Evolutionary conservation across 345 rosid species (phyloP).

Genomic region (Gossypium turneri): DNA sequence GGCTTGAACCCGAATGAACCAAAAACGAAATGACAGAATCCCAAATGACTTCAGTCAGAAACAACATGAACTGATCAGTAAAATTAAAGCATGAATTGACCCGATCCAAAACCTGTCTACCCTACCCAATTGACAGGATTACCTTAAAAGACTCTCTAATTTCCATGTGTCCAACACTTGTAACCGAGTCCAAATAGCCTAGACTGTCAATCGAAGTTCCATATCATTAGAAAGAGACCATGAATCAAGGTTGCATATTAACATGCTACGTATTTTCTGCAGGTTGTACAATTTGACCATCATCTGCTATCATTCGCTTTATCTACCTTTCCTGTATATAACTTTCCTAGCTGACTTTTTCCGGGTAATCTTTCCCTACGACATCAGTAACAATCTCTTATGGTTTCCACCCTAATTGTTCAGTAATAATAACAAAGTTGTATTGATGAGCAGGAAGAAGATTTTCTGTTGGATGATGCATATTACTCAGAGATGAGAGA

Average conservation of each 20-base stretch:
- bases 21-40: background rate
- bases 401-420: background rate
- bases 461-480: conserved; percentile 41
- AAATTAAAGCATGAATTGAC: background rate
- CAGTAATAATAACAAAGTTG: background rate
- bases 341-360: conserved; percentile 45
- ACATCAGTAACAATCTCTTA: background rate
- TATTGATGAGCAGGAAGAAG: conserved; percentile 29
- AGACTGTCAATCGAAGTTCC: background rate
- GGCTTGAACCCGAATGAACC: background rate
- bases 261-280: conserved; percentile 12
- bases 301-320: conserved; percentile 33
- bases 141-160: background rate
- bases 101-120: background rate
- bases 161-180: background rate
- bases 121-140: background rate
- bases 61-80: background rate
- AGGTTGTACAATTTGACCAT: conserved; percentile 37
- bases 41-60: too few species aligned
- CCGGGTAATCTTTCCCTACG: conserved; percentile 24
- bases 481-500: conserved; percentile 47
- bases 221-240: background rate
- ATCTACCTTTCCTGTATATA: conserved; percentile 33
- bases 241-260: background rate
- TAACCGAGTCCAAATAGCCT: background rate